Conservation (phyloP, 768 basidiomycete species). For the Pilatotrama ljubarskyi region DNA sequence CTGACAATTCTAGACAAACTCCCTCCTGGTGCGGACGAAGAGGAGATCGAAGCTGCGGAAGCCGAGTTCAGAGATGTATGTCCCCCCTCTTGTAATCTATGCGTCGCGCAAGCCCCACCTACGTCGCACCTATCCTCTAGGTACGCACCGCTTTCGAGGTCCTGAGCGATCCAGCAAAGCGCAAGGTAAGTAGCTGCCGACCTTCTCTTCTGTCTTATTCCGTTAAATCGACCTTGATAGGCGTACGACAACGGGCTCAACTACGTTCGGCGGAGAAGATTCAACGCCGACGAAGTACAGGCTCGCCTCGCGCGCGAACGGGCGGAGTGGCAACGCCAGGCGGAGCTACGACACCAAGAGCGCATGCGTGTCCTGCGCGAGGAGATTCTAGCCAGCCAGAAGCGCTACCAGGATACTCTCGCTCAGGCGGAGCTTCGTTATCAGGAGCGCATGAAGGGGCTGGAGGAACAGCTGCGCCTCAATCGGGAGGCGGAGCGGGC, state of each 20-base stretch:
- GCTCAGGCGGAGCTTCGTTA: slow-evolving; percentile 25
- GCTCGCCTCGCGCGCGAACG: slow-evolving; percentile 29
- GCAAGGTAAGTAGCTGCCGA: slow-evolving; percentile 24
- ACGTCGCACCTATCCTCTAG: slow-evolving; percentile 9
- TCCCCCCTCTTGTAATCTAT: neutral
- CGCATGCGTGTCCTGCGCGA: slow-evolving; percentile 47
- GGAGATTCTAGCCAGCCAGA: slow-evolving; percentile 26
- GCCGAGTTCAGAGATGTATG: slow-evolving; percentile 33
- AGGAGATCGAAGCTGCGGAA: slow-evolving; percentile 26
- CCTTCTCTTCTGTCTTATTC: neutral
- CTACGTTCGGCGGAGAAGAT: slow-evolving; percentile 22
- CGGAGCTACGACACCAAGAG: slow-evolving; percentile 48
- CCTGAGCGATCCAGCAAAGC: slow-evolving; percentile 34
- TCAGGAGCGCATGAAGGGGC: slow-evolving; percentile 39
- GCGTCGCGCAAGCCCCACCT: neutral
- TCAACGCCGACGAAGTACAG: slow-evolving; percentile 21
- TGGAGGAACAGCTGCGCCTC: slow-evolving; percentile 33
- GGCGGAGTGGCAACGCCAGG: slow-evolving; percentile 37
- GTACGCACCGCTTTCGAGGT: slow-evolving; percentile 33
- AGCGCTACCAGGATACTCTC: slow-evolving; percentile 28
- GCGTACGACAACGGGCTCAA: slow-evolving; percentile 34
- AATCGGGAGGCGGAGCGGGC: slow-evolving; percentile 41
- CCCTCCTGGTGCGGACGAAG: slow-evolving; percentile 26
- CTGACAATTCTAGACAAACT: slow-evolving; percentile 29
- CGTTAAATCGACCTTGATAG: slow-evolving; percentile 1